Percentiles rank a stretch among this genome's conserved stretches.
Conservation (phyloP, 1,284 basidiomycete species). For the Tylopilus sp. region DNA sequence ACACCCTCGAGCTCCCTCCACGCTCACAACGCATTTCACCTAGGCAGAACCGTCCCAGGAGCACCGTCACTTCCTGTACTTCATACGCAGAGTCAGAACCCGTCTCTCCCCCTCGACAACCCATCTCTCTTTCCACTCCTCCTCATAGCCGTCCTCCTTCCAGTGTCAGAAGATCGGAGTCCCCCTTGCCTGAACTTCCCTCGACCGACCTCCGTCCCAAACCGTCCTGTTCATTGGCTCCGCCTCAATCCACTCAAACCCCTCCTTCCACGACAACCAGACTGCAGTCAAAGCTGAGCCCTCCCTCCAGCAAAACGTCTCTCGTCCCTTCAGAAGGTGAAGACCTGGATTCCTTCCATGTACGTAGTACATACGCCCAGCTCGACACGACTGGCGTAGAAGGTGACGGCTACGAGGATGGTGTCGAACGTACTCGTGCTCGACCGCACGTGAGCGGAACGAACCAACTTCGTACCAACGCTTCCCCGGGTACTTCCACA, state of each 20-base stretch:
- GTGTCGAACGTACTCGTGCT: conserved; percentile 90
- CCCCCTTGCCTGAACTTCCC: conserved; percentile 21
- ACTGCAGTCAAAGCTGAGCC: conserved; percentile 36
- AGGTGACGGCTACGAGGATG: conserved; percentile 90
- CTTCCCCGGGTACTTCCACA: conserved; percentile 50
- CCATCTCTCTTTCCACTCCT: conserved; percentile 27
- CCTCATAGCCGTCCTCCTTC: conserved; percentile 35
- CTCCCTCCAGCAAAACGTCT: conserved; percentile 52
- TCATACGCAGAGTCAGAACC: conserved; percentile 22
- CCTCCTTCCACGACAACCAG: conserved; percentile 37
- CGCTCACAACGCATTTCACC: conserved; percentile 27
- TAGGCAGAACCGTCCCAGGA: conserved; percentile 19
- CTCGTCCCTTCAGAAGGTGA: conserved; percentile 70
- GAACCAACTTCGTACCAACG: conserved; percentile 53
- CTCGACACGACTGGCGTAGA: conserved; percentile 82
- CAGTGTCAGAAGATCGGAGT: conserved; percentile 21
- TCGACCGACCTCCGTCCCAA: conserved; percentile 8
- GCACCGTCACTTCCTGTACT: conserved; percentile 29
- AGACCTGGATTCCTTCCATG: conserved; percentile 82
- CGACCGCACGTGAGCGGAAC: conserved; percentile 58
- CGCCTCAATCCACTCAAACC: conserved; percentile 26
- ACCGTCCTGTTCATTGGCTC: conserved; percentile 15
- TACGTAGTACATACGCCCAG: conserved; percentile 85
- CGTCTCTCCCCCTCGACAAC: conserved; percentile 19
- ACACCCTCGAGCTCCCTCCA: conserved; percentile 27